Percentiles rank a stretch among this genome's conserved stretches.
phyloP scores from a whole-genome alignment of 2,329 filamentous ascomycete species.

The Xylaria sp. region DNA sequence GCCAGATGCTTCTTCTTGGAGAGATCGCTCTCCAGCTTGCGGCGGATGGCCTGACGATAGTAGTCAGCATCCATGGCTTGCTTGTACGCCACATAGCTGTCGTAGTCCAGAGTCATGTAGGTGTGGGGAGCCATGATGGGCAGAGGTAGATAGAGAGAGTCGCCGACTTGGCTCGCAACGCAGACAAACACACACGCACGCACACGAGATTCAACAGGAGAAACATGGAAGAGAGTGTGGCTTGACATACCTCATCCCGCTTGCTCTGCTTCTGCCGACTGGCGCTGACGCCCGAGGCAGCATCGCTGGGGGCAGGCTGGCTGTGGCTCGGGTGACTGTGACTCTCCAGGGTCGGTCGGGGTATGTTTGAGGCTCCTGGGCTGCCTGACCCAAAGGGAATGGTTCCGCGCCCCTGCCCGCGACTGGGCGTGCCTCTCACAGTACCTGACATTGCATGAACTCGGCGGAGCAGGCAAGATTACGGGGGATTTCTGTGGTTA shows the following conservation, averaged over 20 bases:
- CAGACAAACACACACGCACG: background rate
- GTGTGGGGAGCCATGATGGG: constrained; percentile 16
- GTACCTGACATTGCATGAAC: constrained; percentile 66
- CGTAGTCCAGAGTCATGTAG: constrained; percentile 33
- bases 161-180: constrained; percentile 3
- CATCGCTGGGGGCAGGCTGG: constrained; percentile 64
- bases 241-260: constrained; percentile 87
- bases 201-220: constrained; percentile 11
- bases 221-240: constrained; percentile 32
- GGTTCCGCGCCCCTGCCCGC: constrained; percentile 65
- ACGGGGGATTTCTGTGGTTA: constrained; percentile 29
- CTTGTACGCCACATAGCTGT: constrained; percentile 29
- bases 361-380: constrained; percentile 72
- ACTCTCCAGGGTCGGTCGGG: constrained; percentile 74
- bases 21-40: constrained; percentile 96
- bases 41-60: constrained; percentile 82
- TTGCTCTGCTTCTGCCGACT: constrained; percentile 97
- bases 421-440: constrained; percentile 75
- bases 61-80: constrained; percentile 49
- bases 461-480: constrained; percentile 39
- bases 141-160: background rate
- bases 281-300: constrained; percentile 78
- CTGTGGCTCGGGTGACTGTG: constrained; percentile 52
- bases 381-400: constrained; percentile 67
- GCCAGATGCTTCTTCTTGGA: constrained; percentile 93